A percentile compares a stretch with the other conserved stretches of the same genome.
These are phyloP conservation scores for Blastocystis hominis DNA, from an alignment of 352 stramenopile species.

Conservation along the genomic window DNA sequence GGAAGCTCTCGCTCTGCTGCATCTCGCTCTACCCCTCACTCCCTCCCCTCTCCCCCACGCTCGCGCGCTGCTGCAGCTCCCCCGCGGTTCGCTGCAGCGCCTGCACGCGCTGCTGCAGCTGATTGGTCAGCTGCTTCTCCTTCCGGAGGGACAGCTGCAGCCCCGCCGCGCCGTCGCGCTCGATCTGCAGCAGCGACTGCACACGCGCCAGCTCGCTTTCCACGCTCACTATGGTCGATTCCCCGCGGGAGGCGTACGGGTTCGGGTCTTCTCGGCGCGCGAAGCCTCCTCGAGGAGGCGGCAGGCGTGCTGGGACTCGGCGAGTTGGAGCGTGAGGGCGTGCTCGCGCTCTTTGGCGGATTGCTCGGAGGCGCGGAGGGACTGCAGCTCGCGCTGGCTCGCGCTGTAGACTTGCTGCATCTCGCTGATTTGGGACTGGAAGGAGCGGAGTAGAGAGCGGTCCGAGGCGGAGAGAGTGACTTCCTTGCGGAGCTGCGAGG, in stretches of 20 bases:
- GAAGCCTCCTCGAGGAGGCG: neutral
- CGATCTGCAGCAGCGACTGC: neutral
- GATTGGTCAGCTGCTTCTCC: neutral
- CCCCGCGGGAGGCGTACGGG: neutral
- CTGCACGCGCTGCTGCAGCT: neutral
- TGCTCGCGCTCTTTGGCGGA: neutral
- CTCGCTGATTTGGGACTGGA: constrained; percentile 5
- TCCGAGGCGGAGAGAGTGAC: neutral
- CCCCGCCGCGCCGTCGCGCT: neutral
- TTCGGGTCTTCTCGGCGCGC: neutral
- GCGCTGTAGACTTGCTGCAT: constrained; percentile 1
- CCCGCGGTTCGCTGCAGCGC: neutral
- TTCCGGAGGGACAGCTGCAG: neutral
- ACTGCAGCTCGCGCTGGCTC: neutral
- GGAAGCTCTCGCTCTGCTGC: neutral
- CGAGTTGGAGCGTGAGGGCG: neutral
- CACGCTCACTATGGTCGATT: neutral
- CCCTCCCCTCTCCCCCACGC: neutral
- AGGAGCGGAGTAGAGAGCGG: neutral
- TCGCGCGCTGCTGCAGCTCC: neutral
- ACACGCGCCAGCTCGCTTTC: neutral
- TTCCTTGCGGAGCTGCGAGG: neutral
- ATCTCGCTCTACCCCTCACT: neutral
- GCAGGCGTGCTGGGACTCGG: neutral
- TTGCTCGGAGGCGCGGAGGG: neutral